These are phyloP conservation scores for Oryza longistaminata DNA, from an alignment of 176 grass and related monocot genomes.

Conservation along the genomic window DNA sequence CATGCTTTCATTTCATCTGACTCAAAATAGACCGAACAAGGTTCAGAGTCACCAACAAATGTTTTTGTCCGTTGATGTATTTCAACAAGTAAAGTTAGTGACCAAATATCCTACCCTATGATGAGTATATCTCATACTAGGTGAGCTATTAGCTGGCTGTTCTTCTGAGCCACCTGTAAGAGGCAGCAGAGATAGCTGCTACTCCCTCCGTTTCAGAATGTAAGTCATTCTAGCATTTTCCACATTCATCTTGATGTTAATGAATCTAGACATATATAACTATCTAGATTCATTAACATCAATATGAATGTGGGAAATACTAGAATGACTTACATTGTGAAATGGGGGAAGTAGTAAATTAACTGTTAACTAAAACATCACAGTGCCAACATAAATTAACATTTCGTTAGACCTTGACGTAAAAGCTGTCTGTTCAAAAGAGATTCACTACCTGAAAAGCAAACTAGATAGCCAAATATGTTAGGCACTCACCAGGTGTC, in stretches of 20 bases:
- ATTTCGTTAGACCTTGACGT: not conserved
- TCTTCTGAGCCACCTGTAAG: slow-evolving; percentile 48
- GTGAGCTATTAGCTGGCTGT: slow-evolving; percentile 60
- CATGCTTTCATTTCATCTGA: slow-evolving; percentile 67
- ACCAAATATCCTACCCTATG: slow-evolving; percentile 54
- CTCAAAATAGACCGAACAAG: slow-evolving; percentile 59
- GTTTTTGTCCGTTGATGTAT: slow-evolving; percentile 14
- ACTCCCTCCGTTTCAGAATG: too few species aligned
- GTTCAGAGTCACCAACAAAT: slow-evolving; percentile 28
- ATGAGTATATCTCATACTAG: slow-evolving; percentile 62
- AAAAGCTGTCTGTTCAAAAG: not conserved
- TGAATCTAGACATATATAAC: too few species aligned
- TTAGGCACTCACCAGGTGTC: slow-evolving; percentile 8
- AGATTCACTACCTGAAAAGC: not conserved
- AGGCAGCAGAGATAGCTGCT: not conserved
- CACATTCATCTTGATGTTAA: too few species aligned
- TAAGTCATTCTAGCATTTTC: too few species aligned
- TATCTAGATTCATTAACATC: too few species aligned
- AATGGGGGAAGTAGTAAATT: slow-evolving; percentile 18
- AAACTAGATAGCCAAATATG: slow-evolving; percentile 3
- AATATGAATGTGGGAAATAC: too few species aligned
- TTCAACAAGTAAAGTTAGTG: slow-evolving; percentile 19
- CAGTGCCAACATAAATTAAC: not conserved
- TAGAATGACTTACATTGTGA: too few species aligned
- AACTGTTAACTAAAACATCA: not conserved